Evolutionary conservation across 192 early-diverging fungal genomes (phyloP).

Genomic region (Podila verticillata): DNA sequence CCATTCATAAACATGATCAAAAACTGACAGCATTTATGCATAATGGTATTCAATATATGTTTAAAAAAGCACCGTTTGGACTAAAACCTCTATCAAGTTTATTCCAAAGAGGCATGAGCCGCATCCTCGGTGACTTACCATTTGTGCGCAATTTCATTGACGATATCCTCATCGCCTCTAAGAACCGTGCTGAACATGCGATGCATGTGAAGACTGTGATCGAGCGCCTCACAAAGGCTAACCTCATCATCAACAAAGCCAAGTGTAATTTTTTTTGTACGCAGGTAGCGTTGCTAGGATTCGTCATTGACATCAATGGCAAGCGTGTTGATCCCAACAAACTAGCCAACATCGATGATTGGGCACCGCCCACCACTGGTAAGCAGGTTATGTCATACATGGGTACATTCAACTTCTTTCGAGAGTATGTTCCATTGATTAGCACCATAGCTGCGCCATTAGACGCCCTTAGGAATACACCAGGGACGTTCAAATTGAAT

Average conservation of each 20-base stretch:
- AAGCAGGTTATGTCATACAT: background rate
- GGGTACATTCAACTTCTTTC: background rate
- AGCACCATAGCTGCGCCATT: background rate
- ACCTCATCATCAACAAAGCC: background rate
- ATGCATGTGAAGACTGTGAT: background rate
- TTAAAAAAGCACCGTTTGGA: too few relatives aligned
- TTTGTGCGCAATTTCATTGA: too few relatives aligned
- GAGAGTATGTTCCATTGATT: background rate
- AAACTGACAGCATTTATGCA: too few relatives aligned
- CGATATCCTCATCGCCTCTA: background rate
- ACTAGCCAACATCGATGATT: background rate
- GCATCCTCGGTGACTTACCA: too few relatives aligned
- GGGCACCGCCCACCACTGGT: background rate
- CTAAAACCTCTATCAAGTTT: too few relatives aligned
- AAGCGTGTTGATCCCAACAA: background rate
- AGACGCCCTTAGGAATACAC: background rate
- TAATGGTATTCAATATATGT: too few relatives aligned
- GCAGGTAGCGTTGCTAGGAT: background rate
- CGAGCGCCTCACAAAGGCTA: background rate
- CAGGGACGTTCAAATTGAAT: background rate
- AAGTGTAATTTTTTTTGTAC: background rate
- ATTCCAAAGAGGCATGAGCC: too few relatives aligned
- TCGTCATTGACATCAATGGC: background rate
- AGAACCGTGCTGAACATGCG: background rate
- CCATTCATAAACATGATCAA: too few relatives aligned